Conservation (phyloP, 768 basidiomycete species). For the Lepiota subincarnata region DNA sequence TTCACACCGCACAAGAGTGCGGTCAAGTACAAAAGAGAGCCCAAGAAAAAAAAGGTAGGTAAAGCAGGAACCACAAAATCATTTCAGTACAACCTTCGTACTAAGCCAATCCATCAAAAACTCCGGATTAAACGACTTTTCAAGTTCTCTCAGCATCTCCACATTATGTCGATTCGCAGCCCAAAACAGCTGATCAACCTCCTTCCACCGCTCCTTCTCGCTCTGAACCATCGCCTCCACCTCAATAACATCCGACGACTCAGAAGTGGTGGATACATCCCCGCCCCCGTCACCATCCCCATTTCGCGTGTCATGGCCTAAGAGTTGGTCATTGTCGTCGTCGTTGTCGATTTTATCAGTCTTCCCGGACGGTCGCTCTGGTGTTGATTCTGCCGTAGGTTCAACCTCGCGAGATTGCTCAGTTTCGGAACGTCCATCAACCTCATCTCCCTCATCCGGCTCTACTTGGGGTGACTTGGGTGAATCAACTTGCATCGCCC, state of each 20-base stretch:
- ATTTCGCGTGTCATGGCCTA: too few species aligned
- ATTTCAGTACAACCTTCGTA: not conserved
- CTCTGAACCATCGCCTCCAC: not conserved
- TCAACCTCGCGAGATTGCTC: not conserved
- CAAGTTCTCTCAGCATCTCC: slow-evolving; percentile 22
- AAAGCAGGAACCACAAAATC: not conserved
- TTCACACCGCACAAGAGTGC: too few species aligned
- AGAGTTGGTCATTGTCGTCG: not conserved
- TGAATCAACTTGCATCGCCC: too few species aligned
- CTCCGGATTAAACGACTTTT: slow-evolving; percentile 21
- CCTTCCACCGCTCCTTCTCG: slow-evolving; percentile 6
- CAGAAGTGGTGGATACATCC: not conserved
- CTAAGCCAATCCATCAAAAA: slow-evolving; percentile 23
- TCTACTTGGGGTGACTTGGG: not conserved
- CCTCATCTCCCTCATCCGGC: not conserved
- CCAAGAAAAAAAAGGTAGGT: not conserved
- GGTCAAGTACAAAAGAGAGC: not conserved
- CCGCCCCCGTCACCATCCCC: not conserved
- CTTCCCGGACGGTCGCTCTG: not conserved
- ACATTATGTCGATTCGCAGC: slow-evolving; percentile 16
- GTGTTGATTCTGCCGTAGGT: slow-evolving; percentile 2
- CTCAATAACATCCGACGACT: not conserved
- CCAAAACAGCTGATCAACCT: slow-evolving; percentile 8
- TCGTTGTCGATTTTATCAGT: too few species aligned
- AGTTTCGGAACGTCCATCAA: not conserved